Percentiles rank a stretch among this genome's conserved stretches.
phyloP scores from a whole-genome alignment of 352 stramenopile genomes.

The Saprolegnia parasitica region DNA sequence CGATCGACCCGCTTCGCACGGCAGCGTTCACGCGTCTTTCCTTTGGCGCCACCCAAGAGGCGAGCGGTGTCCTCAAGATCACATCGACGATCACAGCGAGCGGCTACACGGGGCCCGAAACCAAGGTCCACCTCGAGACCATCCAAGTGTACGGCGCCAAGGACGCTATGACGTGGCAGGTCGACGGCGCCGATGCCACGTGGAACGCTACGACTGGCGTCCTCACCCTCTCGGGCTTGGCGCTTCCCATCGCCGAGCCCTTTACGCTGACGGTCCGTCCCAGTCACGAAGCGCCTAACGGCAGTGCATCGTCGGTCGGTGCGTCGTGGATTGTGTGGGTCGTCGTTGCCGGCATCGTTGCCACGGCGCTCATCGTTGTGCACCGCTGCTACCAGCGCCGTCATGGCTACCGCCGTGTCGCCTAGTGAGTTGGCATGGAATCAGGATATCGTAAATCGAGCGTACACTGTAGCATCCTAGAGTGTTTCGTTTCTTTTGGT shows the following conservation, averaged over 20 bases:
- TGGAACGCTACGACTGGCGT: neutral
- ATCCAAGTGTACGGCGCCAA: neutral
- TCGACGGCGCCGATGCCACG: neutral
- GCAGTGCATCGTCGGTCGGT: too few relatives aligned
- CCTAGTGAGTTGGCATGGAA: too few relatives aligned
- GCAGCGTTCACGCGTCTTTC: neutral
- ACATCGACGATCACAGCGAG: neutral
- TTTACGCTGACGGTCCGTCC: too few relatives aligned
- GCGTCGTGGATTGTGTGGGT: too few relatives aligned
- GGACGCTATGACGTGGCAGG: neutral
- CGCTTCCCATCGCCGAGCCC: neutral
- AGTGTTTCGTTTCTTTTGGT: too few relatives aligned
- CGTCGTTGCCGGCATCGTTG: too few relatives aligned
- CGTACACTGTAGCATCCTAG: too few relatives aligned
- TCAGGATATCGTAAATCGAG: too few relatives aligned
- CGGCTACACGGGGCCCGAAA: neutral
- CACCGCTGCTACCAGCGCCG: too few relatives aligned
- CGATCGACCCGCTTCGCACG: slow-evolving; percentile 8
- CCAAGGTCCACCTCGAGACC: neutral
- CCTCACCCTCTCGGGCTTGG: neutral
- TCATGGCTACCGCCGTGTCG: too few relatives aligned
- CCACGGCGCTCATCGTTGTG: too few relatives aligned
- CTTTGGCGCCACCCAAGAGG: neutral
- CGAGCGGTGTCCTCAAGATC: neutral
- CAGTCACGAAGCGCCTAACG: too few relatives aligned